A percentile compares a stretch with the other conserved stretches of the same genome.
Conservation (phyloP, 768 basidiomycete species). For the Agrocybe praecox region DNA sequence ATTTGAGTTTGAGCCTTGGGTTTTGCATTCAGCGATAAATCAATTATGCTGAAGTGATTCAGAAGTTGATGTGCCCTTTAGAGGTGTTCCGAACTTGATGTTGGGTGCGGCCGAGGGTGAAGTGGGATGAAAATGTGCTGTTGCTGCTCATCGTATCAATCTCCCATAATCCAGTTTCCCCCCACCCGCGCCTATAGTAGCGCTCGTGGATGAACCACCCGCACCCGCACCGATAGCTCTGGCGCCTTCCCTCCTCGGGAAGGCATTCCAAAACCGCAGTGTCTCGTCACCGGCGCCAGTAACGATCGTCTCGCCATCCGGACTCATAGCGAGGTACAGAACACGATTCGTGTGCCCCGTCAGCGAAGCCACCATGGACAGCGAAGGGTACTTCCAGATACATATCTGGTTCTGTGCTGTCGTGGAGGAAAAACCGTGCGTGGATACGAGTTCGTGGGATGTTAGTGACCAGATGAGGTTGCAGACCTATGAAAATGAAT, state of each 20-base stretch:
- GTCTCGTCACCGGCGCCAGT: slow-evolving; percentile 99
- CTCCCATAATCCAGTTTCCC: slow-evolving; percentile 53
- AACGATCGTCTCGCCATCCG: slow-evolving; percentile 97
- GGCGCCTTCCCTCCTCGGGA: slow-evolving; percentile 68
- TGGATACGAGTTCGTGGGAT: slow-evolving; percentile 96
- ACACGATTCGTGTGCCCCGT: slow-evolving; percentile 96
- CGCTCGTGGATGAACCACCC: slow-evolving; percentile 34
- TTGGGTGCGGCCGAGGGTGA: too few species aligned
- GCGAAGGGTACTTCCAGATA: slow-evolving; percentile 91
- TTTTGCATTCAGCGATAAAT: too few species aligned
- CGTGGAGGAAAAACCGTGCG: slow-evolving; percentile 94
- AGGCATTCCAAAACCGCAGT: slow-evolving; percentile 96
- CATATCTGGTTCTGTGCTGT: slow-evolving; percentile 96
- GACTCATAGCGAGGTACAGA: slow-evolving; percentile 95
- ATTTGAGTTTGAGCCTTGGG: too few species aligned
- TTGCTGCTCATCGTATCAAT: slow-evolving; percentile 46
- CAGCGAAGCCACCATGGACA: slow-evolving; percentile 93
- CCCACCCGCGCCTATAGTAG: slow-evolving; percentile 37
- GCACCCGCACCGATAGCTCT: slow-evolving; percentile 24
- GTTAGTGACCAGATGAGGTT: slow-evolving; percentile 96
- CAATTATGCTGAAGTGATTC: too few species aligned
- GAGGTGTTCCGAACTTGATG: too few species aligned
- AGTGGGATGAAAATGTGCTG: too few species aligned
- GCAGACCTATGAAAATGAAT: slow-evolving; percentile 67
- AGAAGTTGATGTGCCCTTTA: too few species aligned